phyloP scores from a whole-genome alignment of 2,329 filamentous ascomycete species.

The Ophiocordyceps sinensis region DNA sequence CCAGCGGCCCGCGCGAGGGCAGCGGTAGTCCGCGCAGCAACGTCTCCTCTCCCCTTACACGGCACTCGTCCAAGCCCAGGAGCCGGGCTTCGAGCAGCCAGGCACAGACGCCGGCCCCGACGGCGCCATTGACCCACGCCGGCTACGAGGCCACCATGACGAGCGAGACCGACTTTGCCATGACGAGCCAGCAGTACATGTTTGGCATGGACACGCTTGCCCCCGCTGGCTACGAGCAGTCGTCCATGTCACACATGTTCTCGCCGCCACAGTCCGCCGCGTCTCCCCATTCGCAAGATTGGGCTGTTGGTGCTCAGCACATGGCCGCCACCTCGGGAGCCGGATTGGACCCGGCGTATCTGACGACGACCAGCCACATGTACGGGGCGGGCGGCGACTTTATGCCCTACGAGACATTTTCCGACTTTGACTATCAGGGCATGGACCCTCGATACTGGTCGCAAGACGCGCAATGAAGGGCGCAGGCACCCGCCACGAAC shows the following conservation, averaged over 20 bases:
- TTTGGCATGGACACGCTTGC: neutral
- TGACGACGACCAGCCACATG: neutral
- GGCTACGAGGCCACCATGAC: neutral
- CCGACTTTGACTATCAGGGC: neutral
- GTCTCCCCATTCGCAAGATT: neutral
- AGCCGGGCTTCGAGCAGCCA: neutral
- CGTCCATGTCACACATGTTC: neutral
- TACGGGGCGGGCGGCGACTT: neutral
- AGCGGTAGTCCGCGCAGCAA: slow-evolving; percentile 2
- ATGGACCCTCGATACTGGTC: slow-evolving; percentile 1
- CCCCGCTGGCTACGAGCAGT: neutral
- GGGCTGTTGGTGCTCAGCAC: neutral
- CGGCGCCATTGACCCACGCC: neutral
- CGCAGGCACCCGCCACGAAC: neutral
- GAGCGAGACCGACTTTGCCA: neutral
- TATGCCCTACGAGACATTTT: neutral
- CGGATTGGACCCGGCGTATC: neutral
- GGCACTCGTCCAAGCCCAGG: neutral
- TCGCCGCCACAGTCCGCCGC: neutral
- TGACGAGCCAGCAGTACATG: neutral
- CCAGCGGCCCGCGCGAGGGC: slow-evolving; percentile 1
- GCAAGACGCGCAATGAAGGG: neutral
- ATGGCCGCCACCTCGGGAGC: neutral
- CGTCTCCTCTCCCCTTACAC: neutral
- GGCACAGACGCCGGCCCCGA: neutral